A percentile compares a stretch with the other conserved stretches of the same genome.
phyloP scores from a whole-genome alignment of 169 alveolate species.

The Cryptosporidium sp. region DNA sequence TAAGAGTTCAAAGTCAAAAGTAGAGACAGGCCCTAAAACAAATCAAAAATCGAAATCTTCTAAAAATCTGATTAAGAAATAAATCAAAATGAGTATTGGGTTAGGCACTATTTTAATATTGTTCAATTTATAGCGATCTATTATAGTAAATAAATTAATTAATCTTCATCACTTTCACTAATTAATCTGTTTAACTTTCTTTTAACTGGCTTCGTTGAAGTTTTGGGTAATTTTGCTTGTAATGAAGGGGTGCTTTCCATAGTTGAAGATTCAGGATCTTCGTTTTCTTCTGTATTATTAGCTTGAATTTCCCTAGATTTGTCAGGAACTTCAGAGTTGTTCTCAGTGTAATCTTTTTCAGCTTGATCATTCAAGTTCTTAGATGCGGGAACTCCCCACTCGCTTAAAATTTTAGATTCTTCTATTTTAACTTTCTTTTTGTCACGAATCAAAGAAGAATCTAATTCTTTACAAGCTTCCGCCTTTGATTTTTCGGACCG shows the following conservation, averaged over 20 bases:
- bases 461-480: neutral
- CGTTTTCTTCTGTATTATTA: neutral
- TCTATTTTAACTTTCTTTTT: neutral
- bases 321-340: neutral
- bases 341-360: neutral
- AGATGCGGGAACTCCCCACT: neutral
- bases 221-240: neutral
- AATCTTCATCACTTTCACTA: neutral
- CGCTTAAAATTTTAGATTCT: neutral
- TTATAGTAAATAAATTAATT: neutral
- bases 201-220: neutral
- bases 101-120: neutral
- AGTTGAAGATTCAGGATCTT: neutral
- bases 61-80: neutral
- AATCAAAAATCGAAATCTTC: neutral
- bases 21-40: neutral
- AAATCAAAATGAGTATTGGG: neutral
- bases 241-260: neutral
- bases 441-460: neutral
- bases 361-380: neutral
- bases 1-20: neutral
- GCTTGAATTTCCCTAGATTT: neutral
- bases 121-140: neutral
- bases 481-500: neutral
- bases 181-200: constrained; percentile 6